phyloP scores from a whole-genome alignment of 495 filamentous ascomycete species.

The Podospora pseudocomata region DNA sequence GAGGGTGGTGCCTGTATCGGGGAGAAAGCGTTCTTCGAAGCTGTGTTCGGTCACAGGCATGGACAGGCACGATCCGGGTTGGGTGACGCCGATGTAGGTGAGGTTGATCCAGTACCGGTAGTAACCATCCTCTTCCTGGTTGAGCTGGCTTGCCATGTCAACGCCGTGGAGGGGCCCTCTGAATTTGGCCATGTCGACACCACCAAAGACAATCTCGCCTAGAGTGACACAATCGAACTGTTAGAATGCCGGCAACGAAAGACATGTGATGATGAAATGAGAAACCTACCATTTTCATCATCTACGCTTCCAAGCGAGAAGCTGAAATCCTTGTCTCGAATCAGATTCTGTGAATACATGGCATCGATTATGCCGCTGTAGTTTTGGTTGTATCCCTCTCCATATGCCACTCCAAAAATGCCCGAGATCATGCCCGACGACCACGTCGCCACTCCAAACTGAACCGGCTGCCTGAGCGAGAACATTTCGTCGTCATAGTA shows the following conservation, averaged over 20 bases:
- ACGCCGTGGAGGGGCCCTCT: constrained; percentile 57
- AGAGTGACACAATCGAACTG: constrained; percentile 17
- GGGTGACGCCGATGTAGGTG: constrained; percentile 49
- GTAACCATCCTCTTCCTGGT: constrained; percentile 19
- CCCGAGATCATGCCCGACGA: constrained; percentile 42
- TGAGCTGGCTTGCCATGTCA: constrained; percentile 17
- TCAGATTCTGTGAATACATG: constrained; percentile 59
- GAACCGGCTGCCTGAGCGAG: constrained; percentile 13
- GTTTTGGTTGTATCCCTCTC: constrained; percentile 58
- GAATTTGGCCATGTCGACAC: constrained; percentile 78
- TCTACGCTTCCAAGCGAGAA: constrained; percentile 49
- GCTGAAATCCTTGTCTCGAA: constrained; percentile 68
- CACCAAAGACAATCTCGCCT: constrained; percentile 83
- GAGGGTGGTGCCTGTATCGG: constrained; percentile 77
- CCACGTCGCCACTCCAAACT: constrained; percentile 29
- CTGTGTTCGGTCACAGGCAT: constrained; percentile 44
- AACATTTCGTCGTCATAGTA: not conserved
- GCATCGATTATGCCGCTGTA: constrained; percentile 69
- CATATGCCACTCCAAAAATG: constrained; percentile 61
- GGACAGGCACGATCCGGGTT: constrained; percentile 34
- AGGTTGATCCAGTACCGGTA: constrained; percentile 35
- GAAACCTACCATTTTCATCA: constrained; percentile 13
- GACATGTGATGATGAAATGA: not conserved
- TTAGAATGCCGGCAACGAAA: not conserved
- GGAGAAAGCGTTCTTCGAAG: constrained; percentile 51